Percentiles rank a stretch among this genome's conserved stretches.
Conservation (phyloP, 805 yeast genomes). For the Candida gorgasii region DNA sequence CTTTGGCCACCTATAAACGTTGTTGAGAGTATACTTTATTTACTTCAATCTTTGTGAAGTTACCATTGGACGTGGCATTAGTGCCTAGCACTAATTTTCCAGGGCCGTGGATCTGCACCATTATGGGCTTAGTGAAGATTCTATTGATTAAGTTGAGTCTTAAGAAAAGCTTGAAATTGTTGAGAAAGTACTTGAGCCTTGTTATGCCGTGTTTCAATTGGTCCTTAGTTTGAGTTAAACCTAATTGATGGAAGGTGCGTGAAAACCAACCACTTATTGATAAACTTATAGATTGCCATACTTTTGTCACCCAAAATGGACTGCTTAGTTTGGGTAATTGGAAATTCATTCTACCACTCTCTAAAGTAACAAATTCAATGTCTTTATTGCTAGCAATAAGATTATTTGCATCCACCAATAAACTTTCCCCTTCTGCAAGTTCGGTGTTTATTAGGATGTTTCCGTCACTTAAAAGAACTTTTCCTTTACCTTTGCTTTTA, state of each 20-base stretch:
- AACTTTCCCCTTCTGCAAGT: slow-evolving; percentile 35
- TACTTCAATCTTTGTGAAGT: slow-evolving; percentile 9
- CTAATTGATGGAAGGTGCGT: not conserved
- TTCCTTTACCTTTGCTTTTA: slow-evolving; percentile 39
- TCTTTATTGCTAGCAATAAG: slow-evolving; percentile 36
- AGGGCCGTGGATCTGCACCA: slow-evolving; percentile 29
- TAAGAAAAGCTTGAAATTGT: slow-evolving; percentile 11
- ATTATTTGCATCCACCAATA: slow-evolving; percentile 39
- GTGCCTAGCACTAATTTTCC: slow-evolving; percentile 25
- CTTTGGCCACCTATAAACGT: no score
- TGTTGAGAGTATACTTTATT: slow-evolving; percentile 1
- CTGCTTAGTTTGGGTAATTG: not conserved
- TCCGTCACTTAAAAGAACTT: slow-evolving; percentile 38
- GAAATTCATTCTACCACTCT: slow-evolving; percentile 1
- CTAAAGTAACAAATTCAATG: slow-evolving; percentile 7
- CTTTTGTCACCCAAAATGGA: not conserved
- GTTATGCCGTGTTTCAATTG: not conserved
- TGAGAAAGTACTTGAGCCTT: slow-evolving; percentile 6
- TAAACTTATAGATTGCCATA: not conserved
- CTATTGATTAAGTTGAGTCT: slow-evolving; percentile 16
- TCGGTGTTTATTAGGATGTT: slow-evolving; percentile 41
- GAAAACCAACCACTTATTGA: not conserved
- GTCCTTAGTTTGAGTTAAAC: not conserved
- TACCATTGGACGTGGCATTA: slow-evolving; percentile 8
- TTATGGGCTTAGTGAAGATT: slow-evolving; percentile 18